Evolutionary conservation across 306 rosid genomes (phyloP), one percentile per base, ranked within the genome.

Genomic region (Oxytropis ochrocephala): DNA sequence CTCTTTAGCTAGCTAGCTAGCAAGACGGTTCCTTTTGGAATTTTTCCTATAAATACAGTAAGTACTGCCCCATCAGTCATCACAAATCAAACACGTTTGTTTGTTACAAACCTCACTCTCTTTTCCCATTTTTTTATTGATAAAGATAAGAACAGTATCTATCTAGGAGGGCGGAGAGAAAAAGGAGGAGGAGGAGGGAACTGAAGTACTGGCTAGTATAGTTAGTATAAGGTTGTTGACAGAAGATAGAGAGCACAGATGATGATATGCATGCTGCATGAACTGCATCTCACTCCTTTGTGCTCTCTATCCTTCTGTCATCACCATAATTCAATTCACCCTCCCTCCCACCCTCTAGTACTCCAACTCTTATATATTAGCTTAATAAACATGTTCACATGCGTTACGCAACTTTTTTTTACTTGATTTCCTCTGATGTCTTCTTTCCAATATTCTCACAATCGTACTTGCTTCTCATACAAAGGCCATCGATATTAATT

Each of bases 221-320:
- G 13, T 43, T 43, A 16, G 16, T 59, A 11, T 27, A 72, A 74
- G 78, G 88, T 54, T 78, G 97, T 85, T 93, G 98, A 93, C 97
- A 90, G 98, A 93, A 93, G 98, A 93, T 93, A 93, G 98, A 93
- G 98, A 90, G 98, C 98, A 93, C 98, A 78, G 96, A 93, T 61
- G 77, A 79, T 75, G 84, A 67, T 52, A 72, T 79, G 81, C 84
- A 12, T 55, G 30, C 5, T 48, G 4, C 24, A 64, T 65, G 16
- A 39, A 70, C 24, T 65, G 86, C 77, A 83, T 83, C 38, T 79
- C 77, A 67, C 43, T 83, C 79, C 74, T 83, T 79, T 83, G 87
- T 83, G 84, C 87, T 83, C 87, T 83, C 87, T 83, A 79, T 83
- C 12, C 87, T 83, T 83, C 87, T 83, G 87, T 83, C 87, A 83